phyloP scores from a whole-genome alignment of 73 alveolate genomes.

The Stentor coeruleus region DNA sequence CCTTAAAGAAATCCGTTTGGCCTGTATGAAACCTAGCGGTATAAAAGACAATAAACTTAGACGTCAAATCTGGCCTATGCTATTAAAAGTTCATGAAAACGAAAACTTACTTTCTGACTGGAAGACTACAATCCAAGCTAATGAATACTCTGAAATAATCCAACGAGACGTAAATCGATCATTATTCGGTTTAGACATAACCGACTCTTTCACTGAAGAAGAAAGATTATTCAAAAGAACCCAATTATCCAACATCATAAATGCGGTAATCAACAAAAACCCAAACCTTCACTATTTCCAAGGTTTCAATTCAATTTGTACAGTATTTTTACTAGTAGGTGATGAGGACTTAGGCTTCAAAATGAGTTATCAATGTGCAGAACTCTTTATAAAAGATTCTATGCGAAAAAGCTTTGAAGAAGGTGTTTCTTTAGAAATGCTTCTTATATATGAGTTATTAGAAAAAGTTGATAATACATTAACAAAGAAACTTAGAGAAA shows the following conservation, averaged over 20 bases:
- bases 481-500: not conserved
- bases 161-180: not conserved
- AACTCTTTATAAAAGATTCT: constrained; percentile 5
- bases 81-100: not conserved
- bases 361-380: constrained; percentile 25
- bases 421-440: not conserved
- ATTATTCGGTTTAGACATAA: not conserved
- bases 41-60: not conserved
- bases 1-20: not conserved
- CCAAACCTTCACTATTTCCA: constrained; percentile 14
- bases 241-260: not conserved
- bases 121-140: not conserved
- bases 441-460: not conserved
- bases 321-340: constrained; percentile 11
- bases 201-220: constrained; percentile 5
- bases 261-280: not conserved
- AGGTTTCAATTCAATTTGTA: constrained; percentile 5
- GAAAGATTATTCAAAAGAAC: not conserved
- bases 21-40: not conserved
- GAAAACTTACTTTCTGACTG: not conserved
- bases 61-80: constrained; percentile 11
- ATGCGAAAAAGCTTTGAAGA: constrained; percentile 23
- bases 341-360: constrained; percentile 4
- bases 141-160: not conserved
- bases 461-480: not conserved